Percentiles rank a stretch among this genome's conserved stretches.
These are phyloP conservation scores for Globisporangium rhizosaccharum DNA, from an alignment of 352 stramenopile genomes.

Conservation along the genomic window DNA sequence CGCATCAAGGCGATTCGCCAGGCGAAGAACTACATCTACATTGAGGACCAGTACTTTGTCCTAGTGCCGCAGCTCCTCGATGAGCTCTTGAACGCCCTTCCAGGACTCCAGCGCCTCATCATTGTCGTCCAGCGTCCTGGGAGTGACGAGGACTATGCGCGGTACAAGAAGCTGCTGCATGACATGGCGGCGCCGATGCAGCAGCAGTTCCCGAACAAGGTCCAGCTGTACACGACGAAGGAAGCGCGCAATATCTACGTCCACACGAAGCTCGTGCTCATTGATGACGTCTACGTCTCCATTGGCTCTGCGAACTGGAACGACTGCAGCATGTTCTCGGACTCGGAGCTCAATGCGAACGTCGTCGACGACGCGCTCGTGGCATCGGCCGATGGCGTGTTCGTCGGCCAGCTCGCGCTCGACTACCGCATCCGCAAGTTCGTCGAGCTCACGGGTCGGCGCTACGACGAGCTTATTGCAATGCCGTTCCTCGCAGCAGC, in stretches of 20 bases:
- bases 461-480: constrained; percentile 8
- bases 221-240: constrained; percentile 56
- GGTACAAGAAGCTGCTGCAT: constrained; percentile 41
- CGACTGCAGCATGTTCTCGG: constrained; percentile 74
- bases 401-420: constrained; percentile 31
- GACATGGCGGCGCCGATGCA: constrained; percentile 62
- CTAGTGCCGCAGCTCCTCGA: constrained; percentile 47
- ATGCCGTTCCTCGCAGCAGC: constrained; percentile 33
- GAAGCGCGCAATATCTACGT: constrained; percentile 54
- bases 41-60: constrained; percentile 75
- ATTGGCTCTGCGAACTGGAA: constrained; percentile 91
- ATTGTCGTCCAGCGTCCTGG: constrained; percentile 39
- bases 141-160: constrained; percentile 19
- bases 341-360: constrained; percentile 54
- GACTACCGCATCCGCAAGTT: constrained; percentile 52
- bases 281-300: constrained; percentile 83
- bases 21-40: constrained; percentile 58
- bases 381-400: constrained; percentile 20
- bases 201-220: constrained; percentile 45
- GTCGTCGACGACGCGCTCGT: constrained; percentile 35
- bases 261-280: constrained; percentile 70
- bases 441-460: constrained; percentile 30
- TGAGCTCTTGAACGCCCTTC: constrained; percentile 34
- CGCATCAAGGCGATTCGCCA: constrained; percentile 53
- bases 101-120: constrained; percentile 41